Evolutionary conservation across 2,329 filamentous ascomycete genomes (phyloP), one percentile per base, ranked within the genome.

Genomic region (Phyllosticta capitalensis): DNA sequence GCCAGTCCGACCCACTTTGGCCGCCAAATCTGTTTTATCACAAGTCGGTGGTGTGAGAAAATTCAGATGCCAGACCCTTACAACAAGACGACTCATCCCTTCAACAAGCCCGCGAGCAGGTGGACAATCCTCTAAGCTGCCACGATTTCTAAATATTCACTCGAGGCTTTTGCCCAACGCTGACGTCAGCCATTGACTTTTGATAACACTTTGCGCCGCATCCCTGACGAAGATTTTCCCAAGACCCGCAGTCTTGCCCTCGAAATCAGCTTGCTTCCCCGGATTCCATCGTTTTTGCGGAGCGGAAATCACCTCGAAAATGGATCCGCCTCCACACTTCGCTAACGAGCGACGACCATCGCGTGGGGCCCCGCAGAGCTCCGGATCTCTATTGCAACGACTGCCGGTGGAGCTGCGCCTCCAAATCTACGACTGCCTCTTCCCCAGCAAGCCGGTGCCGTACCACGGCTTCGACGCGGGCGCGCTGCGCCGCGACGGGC

Each of bases 341-440:
- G 56, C 52, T 33, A 33, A 20, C 28, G 28, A 24, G 24, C 6
- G 9, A 14, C n/a, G 12, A 24, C 45, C 55, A 9, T 20, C 26
- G 10, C 30, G 49, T 33, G 14, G 26, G 26, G 30, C 50, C 19
- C 55, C 50, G 45, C 28, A 38, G 45, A 10, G 49, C 22, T 20
- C 28, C 14, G 19, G 49, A 9, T 55, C 57, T 5, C 52, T 59
- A 22, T 21, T 59, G 38, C 38, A 59, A 22, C 57, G 52, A 12
- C 57, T 59, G 2, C 57, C 57, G 7, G 53, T 52, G 22, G 57
- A 59, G 19, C 57, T 59, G 19, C 57, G 57, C 52, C 57, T 59
- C 38, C 57, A 59, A 21, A 55, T 59, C 57, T 59, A 59, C 57
- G 57, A 59, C 24, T 24, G 24, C 57, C 52, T 59, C 52, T 59